Percentiles rank a stretch among this genome's conserved stretches.
Conservation (phyloP, 768 basidiomycete species). For the Rickenella mellea region DNA sequence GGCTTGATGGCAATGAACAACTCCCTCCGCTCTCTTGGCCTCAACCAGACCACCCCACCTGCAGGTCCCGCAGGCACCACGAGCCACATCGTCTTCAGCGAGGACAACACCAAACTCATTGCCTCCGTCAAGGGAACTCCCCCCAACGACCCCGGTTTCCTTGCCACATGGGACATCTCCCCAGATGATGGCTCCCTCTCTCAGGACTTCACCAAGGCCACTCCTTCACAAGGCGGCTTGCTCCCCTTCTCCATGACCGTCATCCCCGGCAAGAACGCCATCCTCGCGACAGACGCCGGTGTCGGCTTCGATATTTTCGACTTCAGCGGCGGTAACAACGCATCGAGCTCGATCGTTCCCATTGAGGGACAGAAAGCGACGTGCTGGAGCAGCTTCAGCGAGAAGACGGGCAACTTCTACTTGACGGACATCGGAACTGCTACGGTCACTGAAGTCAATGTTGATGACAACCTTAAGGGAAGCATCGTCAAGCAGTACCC, state of each 20-base stretch:
- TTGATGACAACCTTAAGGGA: slow-evolving; percentile 13
- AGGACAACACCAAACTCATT: slow-evolving; percentile 10
- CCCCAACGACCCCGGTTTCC: slow-evolving; percentile 6
- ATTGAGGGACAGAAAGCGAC: slow-evolving; percentile 31
- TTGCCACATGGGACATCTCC: slow-evolving; percentile 6
- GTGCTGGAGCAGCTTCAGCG: slow-evolving; percentile 34
- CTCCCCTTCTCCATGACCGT: slow-evolving; percentile 10
- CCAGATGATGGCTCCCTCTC: slow-evolving; percentile 9
- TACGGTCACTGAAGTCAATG: slow-evolving; percentile 13
- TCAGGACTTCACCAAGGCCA: slow-evolving; percentile 4
- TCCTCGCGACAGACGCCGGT: slow-evolving; percentile 10
- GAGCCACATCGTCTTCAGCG: slow-evolving; percentile 11
- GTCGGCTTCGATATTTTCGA: slow-evolving; percentile 9
- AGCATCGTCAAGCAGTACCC: slow-evolving; percentile 16
- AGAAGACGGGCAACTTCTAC: slow-evolving; percentile 34
- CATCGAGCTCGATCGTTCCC: slow-evolving; percentile 5
- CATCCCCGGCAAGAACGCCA: slow-evolving; percentile 9
- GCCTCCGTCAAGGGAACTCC: slow-evolving; percentile 13
- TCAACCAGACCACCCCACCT: slow-evolving; percentile 13
- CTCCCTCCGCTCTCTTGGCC: slow-evolving; percentile 8
- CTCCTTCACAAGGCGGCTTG: slow-evolving; percentile 7
- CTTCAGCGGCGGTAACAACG: slow-evolving; percentile 3
- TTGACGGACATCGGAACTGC: slow-evolving; percentile 31
- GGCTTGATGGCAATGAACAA: slow-evolving; percentile 9
- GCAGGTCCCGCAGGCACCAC: slow-evolving; percentile 9